Conservation (phyloP, 225 moss, liverwort and hornwort species). For the Straminergon stramineum region DNA sequence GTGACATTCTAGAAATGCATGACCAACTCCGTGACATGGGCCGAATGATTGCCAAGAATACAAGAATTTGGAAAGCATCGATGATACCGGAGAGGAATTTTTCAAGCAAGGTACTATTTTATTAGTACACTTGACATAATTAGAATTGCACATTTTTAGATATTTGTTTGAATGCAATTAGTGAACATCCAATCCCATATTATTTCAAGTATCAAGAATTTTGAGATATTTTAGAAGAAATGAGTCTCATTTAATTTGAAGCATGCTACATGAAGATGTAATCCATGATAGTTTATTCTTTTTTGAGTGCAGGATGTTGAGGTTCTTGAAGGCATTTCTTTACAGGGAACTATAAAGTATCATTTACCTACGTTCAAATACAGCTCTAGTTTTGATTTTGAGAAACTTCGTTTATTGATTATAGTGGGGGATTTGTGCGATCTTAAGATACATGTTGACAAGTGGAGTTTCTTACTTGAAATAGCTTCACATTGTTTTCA, state of each 20-base stretch:
- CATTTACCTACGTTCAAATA: not conserved
- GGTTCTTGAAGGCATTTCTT: not conserved
- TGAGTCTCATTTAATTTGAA: not conserved
- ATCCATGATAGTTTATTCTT: not conserved
- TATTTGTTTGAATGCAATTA: not conserved
- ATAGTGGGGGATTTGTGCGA: rapidly evolving
- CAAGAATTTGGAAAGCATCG: not conserved
- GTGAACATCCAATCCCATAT: rapidly evolving
- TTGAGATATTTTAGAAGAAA: not conserved
- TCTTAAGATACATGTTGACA: not conserved
- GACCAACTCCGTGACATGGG: not conserved
- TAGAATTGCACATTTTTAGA: rapidly evolving
- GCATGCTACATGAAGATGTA: not conserved
- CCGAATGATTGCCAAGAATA: not conserved
- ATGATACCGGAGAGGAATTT: not conserved
- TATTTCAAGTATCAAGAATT: not conserved
- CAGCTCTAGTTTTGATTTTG: not conserved
- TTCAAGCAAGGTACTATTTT: not conserved
- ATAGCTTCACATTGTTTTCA: not conserved
- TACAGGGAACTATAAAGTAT: not conserved
- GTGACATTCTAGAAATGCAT: not conserved
- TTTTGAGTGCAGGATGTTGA: not conserved
- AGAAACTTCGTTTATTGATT: not conserved
- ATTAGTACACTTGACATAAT: not conserved
- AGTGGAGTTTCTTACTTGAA: rapidly evolving